Conservation (phyloP, 768 basidiomycete species). For the Scleroderma citrinum region DNA sequence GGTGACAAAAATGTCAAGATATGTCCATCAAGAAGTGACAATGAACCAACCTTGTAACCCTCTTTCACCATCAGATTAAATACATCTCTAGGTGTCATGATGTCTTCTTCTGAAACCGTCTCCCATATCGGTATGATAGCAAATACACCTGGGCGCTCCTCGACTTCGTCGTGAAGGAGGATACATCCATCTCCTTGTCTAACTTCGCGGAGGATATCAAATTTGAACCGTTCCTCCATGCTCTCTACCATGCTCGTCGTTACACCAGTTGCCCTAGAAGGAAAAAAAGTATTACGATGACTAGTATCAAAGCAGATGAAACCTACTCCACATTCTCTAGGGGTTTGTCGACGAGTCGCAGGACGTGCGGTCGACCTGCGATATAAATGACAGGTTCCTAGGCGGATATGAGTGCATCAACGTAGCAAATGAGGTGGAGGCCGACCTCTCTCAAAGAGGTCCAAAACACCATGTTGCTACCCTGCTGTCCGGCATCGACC, state of each 20-base stretch:
- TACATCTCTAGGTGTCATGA: constrained; percentile 83
- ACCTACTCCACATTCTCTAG: constrained; percentile 91
- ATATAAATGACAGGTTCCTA: constrained; percentile 93
- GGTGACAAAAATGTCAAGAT: constrained; percentile 1
- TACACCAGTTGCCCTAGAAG: constrained; percentile 80
- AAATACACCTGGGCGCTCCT: constrained; percentile 86
- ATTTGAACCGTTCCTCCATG: constrained; percentile 86
- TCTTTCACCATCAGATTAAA: constrained; percentile 70
- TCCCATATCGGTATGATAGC: constrained; percentile 95
- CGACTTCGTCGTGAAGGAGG: constrained; percentile 91
- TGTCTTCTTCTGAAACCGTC: constrained; percentile 69
- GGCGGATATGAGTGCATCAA: constrained; percentile 1
- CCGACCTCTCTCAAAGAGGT: constrained; percentile 88
- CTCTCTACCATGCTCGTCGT: constrained; percentile 84
- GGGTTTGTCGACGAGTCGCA: constrained; percentile 82
- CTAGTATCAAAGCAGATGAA: not conserved
- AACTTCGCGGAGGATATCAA: constrained; percentile 83
- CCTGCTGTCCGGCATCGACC: constrained; percentile 78
- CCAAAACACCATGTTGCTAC: constrained; percentile 77
- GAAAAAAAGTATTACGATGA: not conserved
- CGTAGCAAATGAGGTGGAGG: not conserved
- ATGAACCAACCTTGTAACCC: constrained; percentile 52
- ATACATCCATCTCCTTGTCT: constrained; percentile 64
- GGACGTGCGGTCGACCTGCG: constrained; percentile 80
- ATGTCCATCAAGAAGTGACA: not conserved